phyloP scores from a whole-genome alignment of 1,139 yeast genomes.

The Pichia sp. region DNA sequence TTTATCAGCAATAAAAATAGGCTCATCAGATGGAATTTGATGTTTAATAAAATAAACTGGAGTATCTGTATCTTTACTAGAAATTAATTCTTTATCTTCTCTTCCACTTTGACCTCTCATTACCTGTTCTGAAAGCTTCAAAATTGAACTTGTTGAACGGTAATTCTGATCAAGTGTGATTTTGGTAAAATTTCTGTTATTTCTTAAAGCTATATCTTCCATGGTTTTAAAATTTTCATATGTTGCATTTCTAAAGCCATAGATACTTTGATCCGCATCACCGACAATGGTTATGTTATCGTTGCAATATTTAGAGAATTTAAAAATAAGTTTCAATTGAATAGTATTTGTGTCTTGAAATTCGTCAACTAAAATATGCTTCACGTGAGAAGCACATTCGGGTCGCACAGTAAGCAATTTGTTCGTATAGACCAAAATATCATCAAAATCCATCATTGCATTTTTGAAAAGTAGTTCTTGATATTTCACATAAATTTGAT shows the following conservation, averaged over 20 bases:
- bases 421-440: slow-evolving; percentile 56
- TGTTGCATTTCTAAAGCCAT: slow-evolving; percentile 80
- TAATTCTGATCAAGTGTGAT: slow-evolving; percentile 61
- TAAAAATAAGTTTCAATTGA: slow-evolving; percentile 63
- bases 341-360: slow-evolving; percentile 85
- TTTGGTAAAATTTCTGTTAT: slow-evolving; percentile 22
- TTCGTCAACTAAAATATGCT: slow-evolving; percentile 84
- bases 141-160: slow-evolving; percentile 66
- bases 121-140: slow-evolving; percentile 57
- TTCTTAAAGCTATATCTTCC: slow-evolving; percentile 40
- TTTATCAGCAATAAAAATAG: slow-evolving; percentile 8
- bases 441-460: slow-evolving; percentile 73
- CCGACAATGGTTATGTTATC: slow-evolving; percentile 79
- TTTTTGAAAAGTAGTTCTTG: slow-evolving; percentile 41
- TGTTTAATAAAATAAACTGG: slow-evolving; percentile 34
- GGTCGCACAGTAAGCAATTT: slow-evolving; percentile 41
- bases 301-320: slow-evolving; percentile 37
- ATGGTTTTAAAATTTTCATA: slow-evolving; percentile 59
- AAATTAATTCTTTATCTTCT: slow-evolving; percentile 37
- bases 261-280: slow-evolving; percentile 94
- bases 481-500: slow-evolving; percentile 43
- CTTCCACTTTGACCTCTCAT: slow-evolving; percentile 58
- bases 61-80: slow-evolving; percentile 39
- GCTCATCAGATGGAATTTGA: slow-evolving; percentile 2
- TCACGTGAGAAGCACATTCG: slow-evolving; percentile 44